Evolutionary conservation across 2,329 filamentous ascomycete genomes (phyloP).

Genomic region (Cercospora brassicicola): DNA sequence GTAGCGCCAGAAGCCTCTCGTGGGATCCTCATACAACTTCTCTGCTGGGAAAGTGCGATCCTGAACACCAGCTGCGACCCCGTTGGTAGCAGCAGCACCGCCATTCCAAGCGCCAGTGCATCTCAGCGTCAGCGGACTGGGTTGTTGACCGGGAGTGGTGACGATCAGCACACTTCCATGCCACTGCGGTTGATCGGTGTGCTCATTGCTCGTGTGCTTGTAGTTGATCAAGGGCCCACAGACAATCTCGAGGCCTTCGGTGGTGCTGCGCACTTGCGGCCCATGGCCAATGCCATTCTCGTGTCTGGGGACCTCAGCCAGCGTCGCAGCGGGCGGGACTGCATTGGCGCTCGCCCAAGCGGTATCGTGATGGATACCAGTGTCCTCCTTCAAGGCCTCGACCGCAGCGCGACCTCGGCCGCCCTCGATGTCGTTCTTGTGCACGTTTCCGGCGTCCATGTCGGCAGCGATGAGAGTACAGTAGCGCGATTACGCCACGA

Average conservation of each 20-base stretch:
- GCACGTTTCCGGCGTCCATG: conserved; percentile 10
- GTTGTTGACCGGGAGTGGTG: conserved; percentile 67
- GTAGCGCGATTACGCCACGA: not conserved
- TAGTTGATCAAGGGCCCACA: conserved; percentile 78
- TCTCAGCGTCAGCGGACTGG: conserved; percentile 61
- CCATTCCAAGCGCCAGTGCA: conserved; percentile 50
- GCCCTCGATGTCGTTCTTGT: conserved; percentile 3
- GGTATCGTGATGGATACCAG: conserved; percentile 16
- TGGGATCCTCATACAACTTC: conserved; percentile 61
- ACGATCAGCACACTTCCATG: conserved; percentile 84
- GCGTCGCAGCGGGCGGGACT: conserved; percentile 16
- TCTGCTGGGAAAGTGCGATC: conserved; percentile 48
- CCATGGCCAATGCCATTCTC: conserved; percentile 44
- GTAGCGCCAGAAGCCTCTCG: conserved; percentile 62
- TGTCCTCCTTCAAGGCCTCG: conserved; percentile 16
- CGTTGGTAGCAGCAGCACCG: conserved; percentile 28
- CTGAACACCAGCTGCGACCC: conserved; percentile 24
- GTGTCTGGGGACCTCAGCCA: conserved; percentile 18
- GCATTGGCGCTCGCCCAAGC: conserved; percentile 14
- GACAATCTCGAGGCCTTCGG: conserved; percentile 56
- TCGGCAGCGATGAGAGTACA: not conserved
- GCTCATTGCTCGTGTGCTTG: conserved; percentile 64
- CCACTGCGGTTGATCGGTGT: conserved; percentile 59
- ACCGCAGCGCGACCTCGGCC: conserved; percentile 15
- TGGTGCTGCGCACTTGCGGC: conserved; percentile 47